Evolutionary conservation across 2,329 filamentous ascomycete species (phyloP).

Genomic region (Hypoxylon sp.): DNA sequence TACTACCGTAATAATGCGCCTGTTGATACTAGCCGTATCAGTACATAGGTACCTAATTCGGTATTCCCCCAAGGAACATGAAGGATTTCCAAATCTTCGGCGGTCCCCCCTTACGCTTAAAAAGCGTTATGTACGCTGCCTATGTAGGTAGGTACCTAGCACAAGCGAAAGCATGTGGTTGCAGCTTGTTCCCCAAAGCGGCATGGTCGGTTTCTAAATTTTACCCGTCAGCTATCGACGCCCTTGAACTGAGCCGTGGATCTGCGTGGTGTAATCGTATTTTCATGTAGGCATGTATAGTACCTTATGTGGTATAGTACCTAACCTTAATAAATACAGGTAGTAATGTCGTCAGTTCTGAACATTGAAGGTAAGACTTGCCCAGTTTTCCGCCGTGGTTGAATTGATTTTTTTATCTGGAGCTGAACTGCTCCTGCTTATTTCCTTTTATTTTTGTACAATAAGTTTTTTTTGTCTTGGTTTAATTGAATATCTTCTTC

Average conservation of each 20-base stretch:
- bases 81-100: slow-evolving; percentile 21
- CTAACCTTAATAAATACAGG: slow-evolving; percentile 40
- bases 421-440: slow-evolving; percentile 28
- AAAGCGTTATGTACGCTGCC: slow-evolving; percentile 17
- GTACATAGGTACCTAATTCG: slow-evolving; percentile 25
- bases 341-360: slow-evolving; percentile 40
- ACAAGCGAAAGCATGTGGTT: slow-evolving; percentile 20
- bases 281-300: background rate
- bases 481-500: slow-evolving; percentile 12
- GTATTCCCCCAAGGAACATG: slow-evolving; percentile 23
- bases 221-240: slow-evolving; percentile 32
- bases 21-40: background rate
- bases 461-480: slow-evolving; percentile 18
- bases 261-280: slow-evolving; percentile 2
- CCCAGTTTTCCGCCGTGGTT: slow-evolving; percentile 32
- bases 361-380: slow-evolving; percentile 36
- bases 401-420: slow-evolving; percentile 18
- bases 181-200: slow-evolving; percentile 20
- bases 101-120: background rate
- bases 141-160: slow-evolving; percentile 21
- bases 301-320: slow-evolving; percentile 29
- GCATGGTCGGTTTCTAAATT: slow-evolving; percentile 40
- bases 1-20: background rate
- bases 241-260: slow-evolving; percentile 13
- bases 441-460: slow-evolving; percentile 20